These are phyloP conservation scores for Gigaspora rosea DNA, from an alignment of 192 early-diverging fungal species.

Conservation along the genomic window DNA sequence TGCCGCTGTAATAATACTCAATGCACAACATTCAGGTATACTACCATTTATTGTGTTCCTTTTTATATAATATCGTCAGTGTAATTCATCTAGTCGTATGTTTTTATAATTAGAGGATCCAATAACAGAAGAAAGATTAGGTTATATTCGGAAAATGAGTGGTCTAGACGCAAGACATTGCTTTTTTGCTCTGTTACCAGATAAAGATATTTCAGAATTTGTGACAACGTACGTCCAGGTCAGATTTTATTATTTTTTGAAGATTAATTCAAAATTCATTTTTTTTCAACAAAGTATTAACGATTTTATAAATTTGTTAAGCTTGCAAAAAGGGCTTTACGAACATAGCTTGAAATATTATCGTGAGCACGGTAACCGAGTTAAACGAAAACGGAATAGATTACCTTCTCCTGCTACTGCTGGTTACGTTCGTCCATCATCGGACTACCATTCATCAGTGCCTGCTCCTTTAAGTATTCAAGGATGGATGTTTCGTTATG, in stretches of 20 bases:
- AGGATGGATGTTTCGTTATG: constrained; percentile 82
- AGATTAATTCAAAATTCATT: neutral
- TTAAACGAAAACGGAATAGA: constrained; percentile 69
- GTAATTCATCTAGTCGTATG: neutral
- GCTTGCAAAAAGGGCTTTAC: constrained; percentile 65
- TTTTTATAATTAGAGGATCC: constrained; percentile 54
- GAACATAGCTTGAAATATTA: constrained; percentile 76
- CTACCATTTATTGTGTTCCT: neutral
- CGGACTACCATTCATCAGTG: neutral
- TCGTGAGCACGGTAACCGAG: constrained; percentile 70
- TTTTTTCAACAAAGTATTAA: neutral
- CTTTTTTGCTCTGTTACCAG: constrained; percentile 63
- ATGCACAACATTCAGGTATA: constrained; percentile 57
- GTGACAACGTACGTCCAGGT: constrained; percentile 55
- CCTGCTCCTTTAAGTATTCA: constrained; percentile 47
- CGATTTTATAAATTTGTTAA: constrained; percentile 33
- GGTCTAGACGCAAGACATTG: constrained; percentile 69
- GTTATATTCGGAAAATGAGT: constrained; percentile 64
- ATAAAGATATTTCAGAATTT: constrained; percentile 61
- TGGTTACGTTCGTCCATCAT: constrained; percentile 32
- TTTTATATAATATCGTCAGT: neutral
- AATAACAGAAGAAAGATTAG: constrained; percentile 68
- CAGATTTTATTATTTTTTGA: constrained; percentile 8
- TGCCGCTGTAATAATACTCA: constrained; percentile 67
- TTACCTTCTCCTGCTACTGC: constrained; percentile 51